These are phyloP conservation scores for Camelina laxa DNA, from an alignment of 345 rosid genomes.

Conservation along the genomic window DNA sequence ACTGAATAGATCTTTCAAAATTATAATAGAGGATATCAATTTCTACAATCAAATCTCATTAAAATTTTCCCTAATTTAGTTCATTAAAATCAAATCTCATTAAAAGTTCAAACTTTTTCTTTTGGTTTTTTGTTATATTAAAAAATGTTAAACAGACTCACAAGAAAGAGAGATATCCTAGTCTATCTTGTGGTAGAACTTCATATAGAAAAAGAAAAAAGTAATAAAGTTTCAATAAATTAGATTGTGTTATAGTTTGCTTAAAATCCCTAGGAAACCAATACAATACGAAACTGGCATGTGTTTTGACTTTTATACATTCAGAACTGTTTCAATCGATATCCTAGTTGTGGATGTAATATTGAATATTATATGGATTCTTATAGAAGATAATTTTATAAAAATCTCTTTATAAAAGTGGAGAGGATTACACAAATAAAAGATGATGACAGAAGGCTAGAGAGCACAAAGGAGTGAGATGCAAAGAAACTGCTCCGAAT, in stretches of 20 bases:
- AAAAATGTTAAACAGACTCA: neutral
- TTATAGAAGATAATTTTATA: neutral
- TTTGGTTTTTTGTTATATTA: neutral
- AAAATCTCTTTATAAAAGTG: neutral
- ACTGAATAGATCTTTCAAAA: neutral
- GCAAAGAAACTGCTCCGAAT: slow-evolving; percentile 36
- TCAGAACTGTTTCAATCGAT: neutral
- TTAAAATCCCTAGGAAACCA: neutral
- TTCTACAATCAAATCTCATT: neutral
- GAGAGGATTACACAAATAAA: slow-evolving; percentile 34
- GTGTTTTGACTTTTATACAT: neutral
- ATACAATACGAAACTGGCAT: neutral
- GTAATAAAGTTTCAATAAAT: neutral
- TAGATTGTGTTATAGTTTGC: neutral
- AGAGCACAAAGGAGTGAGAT: slow-evolving; percentile 82
- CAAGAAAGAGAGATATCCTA: neutral
- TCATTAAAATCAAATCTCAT: neutral
- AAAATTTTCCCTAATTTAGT: neutral
- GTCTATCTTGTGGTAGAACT: neutral
- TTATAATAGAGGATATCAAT: neutral
- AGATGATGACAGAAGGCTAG: slow-evolving; percentile 79
- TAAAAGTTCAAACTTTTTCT: neutral
- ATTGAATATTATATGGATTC: neutral
- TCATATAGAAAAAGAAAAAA: neutral
- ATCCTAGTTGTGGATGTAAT: neutral